Conservation (phyloP, 306 rosid species). For the Medicago ruthenica region DNA sequence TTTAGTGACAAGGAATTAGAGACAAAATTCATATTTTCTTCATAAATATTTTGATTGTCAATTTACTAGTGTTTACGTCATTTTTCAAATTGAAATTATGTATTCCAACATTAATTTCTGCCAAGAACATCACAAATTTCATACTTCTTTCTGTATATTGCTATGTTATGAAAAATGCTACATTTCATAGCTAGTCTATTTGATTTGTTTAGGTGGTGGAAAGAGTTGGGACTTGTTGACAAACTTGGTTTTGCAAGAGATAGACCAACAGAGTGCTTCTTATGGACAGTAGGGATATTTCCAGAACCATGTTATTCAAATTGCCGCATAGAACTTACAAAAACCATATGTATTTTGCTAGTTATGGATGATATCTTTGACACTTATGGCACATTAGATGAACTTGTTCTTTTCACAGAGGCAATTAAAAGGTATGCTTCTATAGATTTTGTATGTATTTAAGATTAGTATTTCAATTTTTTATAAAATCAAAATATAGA, state of each 20-base stretch:
- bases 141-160: too few relatives aligned
- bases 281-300: slow-evolving; percentile 57
- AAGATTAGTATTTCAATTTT: neutral
- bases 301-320: slow-evolving; percentile 48
- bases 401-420: slow-evolving; percentile 54
- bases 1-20: neutral
- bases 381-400: slow-evolving; percentile 53
- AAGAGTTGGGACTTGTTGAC: slow-evolving; percentile 46
- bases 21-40: neutral
- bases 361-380: slow-evolving; percentile 56
- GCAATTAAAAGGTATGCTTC: slow-evolving; percentile 51
- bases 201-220: slow-evolving; percentile 58
- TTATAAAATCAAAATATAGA: neutral
- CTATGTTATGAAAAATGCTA: neutral
- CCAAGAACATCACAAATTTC: too few relatives aligned
- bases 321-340: slow-evolving; percentile 51
- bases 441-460: neutral
- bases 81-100: too few relatives aligned
- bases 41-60: too few relatives aligned
- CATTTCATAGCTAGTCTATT: neutral
- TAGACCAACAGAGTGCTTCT: slow-evolving; percentile 57
- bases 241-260: slow-evolving; percentile 57
- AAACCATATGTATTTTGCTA: slow-evolving; percentile 48
- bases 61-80: too few relatives aligned
- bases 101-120: too few relatives aligned